phyloP scores from a whole-genome alignment of 2,329 filamentous ascomycete species.

The Aspergillus puulaauensis region DNA sequence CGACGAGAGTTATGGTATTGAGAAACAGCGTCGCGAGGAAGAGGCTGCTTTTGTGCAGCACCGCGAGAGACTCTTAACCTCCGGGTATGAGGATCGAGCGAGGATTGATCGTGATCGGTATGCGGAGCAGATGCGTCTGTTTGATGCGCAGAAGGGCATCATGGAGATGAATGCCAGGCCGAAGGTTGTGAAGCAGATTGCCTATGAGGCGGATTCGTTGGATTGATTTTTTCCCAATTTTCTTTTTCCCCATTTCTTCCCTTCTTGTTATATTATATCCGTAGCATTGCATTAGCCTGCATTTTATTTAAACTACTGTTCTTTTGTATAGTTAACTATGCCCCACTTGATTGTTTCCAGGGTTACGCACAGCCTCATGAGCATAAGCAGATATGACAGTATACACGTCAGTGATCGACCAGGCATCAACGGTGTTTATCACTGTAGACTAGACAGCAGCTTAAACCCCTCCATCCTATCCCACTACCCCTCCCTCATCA shows the following conservation, averaged over 20 bases:
- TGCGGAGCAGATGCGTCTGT: conserved; percentile 3
- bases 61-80: conserved; percentile 5
- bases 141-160: conserved; percentile 7
- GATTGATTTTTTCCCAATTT: not conserved
- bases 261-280: not conserved
- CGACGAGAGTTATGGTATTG: not conserved
- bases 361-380: not conserved
- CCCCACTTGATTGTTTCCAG: not conserved
- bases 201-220: conserved; percentile 2
- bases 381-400: not conserved
- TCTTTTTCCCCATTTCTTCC: not conserved
- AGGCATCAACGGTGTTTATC: too few relatives aligned
- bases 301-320: not conserved
- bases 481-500: not conserved
- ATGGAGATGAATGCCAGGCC: conserved; percentile 1
- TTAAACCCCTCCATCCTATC: not conserved
- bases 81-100: conserved; percentile 5
- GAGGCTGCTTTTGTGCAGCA: not conserved
- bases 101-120: conserved; percentile 6
- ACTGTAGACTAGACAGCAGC: not conserved
- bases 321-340: not conserved
- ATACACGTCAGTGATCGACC: too few relatives aligned
- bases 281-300: not conserved
- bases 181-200: not conserved
- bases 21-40: conserved; percentile 5